These are phyloP conservation scores for Yamadazyma ubonensis DNA, from an alignment of 805 yeast species.

Conservation along the genomic window DNA sequence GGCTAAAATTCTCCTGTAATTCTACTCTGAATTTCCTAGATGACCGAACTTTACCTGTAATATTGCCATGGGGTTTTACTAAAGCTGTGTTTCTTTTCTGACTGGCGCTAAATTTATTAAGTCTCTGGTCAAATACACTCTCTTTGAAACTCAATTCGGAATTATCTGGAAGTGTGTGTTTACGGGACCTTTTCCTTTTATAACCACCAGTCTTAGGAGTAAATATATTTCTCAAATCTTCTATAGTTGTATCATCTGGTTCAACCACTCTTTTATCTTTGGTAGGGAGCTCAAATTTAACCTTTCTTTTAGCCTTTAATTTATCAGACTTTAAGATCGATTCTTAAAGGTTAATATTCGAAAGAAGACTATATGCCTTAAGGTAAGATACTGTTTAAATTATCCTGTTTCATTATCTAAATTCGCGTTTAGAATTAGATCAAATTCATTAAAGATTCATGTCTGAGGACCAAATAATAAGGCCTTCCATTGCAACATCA, in stretches of 20 bases:
- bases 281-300: constrained; percentile 11
- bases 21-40: too few species aligned
- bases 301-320: constrained; percentile 1
- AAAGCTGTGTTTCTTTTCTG: too few species aligned
- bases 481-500: constrained; percentile 29
- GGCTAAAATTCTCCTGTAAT: too few species aligned
- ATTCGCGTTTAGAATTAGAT: too few species aligned
- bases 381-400: constrained; percentile 4
- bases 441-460: too few species aligned
- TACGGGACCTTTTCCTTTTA: neutral
- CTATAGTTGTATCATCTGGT: constrained; percentile 15
- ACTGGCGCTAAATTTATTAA: too few species aligned
- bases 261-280: constrained; percentile 9
- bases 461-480: constrained; percentile 26
- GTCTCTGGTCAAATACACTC: too few species aligned
- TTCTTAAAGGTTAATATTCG: constrained; percentile 1
- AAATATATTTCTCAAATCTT: constrained; percentile 19
- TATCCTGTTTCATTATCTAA: neutral
- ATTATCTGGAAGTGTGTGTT: too few species aligned
- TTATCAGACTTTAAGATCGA: too few species aligned
- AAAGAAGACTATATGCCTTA: neutral
- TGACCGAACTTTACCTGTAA: too few species aligned
- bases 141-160: too few species aligned
- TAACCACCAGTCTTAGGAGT: constrained; percentile 4
- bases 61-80: too few species aligned